Evolutionary conservation across 2,329 filamentous ascomycete genomes (phyloP), one percentile per base, ranked within the genome.

Genomic region (Pseudogymnoascus sp.): DNA sequence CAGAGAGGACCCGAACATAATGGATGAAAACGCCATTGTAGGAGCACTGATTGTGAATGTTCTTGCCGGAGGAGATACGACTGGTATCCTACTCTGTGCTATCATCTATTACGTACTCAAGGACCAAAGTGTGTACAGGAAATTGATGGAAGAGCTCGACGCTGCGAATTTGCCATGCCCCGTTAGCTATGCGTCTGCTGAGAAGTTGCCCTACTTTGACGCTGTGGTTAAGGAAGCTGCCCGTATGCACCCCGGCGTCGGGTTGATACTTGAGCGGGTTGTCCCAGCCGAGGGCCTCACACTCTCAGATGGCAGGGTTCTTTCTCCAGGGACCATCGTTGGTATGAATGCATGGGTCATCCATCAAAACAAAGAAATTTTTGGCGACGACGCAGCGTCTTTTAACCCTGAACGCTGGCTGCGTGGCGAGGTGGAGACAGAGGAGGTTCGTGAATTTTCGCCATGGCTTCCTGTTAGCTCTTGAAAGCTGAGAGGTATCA

Each of bases 221-320:
- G 82, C 82, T 2, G 77, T 82, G 2, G 75, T 85, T 19, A 79
- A 77, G 19, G 83, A 86, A 69, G 75, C 78, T 0, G 71, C 80
- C 66, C 77, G 82, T 2, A 70, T 82, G 10, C 79, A 82, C 65
- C 80, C 82, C 0, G 76, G 74, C 1, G 73, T 83, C 2, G 77
- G 75, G 9, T 75, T 82, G 66, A 69, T 77, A 3, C 73, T 84
- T 15, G 80, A 83, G 68, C 79, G 83, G 1, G 70, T 79, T 17
- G 81, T 83, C 0, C 82, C 81, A 0, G 50, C 67, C 0, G 70
- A 68, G 4, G 77, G 79, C 0, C 68, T 77, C 6, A 69, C 65
- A 0, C 72, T 78, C 2, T 73, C 75, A 1, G 72, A 76, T 59
- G 76, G 77, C 2, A 69, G 68, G 2, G 67, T 73, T 33, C 68